Evolutionary conservation across 345 rosid genomes (phyloP), one percentile per base, ranked within the genome.

Genomic region (Melaleuca quinquenervia): DNA sequence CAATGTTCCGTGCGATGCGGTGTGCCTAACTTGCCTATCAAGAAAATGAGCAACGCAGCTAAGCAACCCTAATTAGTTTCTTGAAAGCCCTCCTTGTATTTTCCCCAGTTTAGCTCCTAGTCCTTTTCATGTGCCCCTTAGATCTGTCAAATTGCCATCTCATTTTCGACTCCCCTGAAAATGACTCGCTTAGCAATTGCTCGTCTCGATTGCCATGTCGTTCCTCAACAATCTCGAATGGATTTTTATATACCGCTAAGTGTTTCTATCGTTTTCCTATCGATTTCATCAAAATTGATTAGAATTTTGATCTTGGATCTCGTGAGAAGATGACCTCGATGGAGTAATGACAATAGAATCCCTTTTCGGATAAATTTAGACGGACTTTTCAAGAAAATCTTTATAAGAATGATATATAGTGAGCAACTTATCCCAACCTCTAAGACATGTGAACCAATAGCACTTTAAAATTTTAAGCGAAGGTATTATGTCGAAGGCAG

Each of bases 21-120:
- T 82, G 22, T 26, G 54, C 89, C 92, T 88, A 88, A 85, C 90
- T 86, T 90, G 91, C 85, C 84, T 51, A 44, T 49, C 24, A 55
- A 36, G 36, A 87, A 84, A 88, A 82, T 10, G 36, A 82, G n/a
- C 27, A 29, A 50, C 64, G 60, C 74, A 29, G 83, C 85, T 60
- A 70, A 85, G 84, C 85, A 85, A 87, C 48, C 52, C 41, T 29
- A 55, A 58, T 87, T 56, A 85, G 88, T 86, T 85, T 74, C 83
- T 9, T 8, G 55, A 90, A 90, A 89, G 93, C 74, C 45, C 82
- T 85, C 52, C 87, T 85, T 53, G 44, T n/a, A 44, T 32, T 82
- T 75, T 53, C 87, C 87, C 84, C 60, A 78, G 24, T 78, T 48
- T 85, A 80, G 87, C 74, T 75, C 52, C 6, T 2, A 6, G 10